Base-by-base conservation (phyloP, 192 early-diverging fungal genomes). In the Gaertneriomyces semiglobifer region DNA sequence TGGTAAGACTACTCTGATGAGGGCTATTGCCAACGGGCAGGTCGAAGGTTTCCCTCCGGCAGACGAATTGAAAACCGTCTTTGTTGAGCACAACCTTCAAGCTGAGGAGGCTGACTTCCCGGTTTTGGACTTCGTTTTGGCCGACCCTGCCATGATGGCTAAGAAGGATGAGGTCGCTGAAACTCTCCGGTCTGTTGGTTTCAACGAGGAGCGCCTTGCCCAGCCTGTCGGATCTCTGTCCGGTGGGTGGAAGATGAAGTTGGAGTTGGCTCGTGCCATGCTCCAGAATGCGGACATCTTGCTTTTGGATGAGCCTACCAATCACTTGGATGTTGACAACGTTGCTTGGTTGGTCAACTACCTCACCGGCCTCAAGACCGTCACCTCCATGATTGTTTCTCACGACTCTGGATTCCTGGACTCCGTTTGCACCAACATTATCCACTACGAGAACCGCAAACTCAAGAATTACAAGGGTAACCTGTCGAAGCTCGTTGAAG, bases 181-280 rank as follows among this genome's bases (percentile, higher is more conserved):
- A 38, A 82, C 82, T 54, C 79, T 92, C 50, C 70, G 72, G 56
- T 74, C 76, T 45, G 82, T 89, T 69, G 88, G 88, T 54, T 92
- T 92, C 82, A 72, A 78, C 68, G 88, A 85, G 47, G 71, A 79
- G 53, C 78, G 86, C 65, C 80, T 79, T 60, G 76, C 76, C 52
- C 72, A 84, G 41, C 76, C 88, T 7, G 87, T 95, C 69, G 82
- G 83, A 44, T 70, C 73, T 6, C 86, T 93, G n/a, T 88, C 87
- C 68, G 90, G 90, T 79, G 90, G 90, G 71, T 93, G 90, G 90
- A 89, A 90, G 78, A 93, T 93, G 91, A 92, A 90, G 87, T 78
- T 92, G 53, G 89, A 85, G 78, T 84, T 93, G 73, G 90, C 90
- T 10, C 87, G 89, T 80, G 90, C 91, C 58, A 88, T 93, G 85